Base-by-base conservation (phyloP, 2,329 filamentous ascomycete genomes). In the Arthroderma sp. region DNA sequence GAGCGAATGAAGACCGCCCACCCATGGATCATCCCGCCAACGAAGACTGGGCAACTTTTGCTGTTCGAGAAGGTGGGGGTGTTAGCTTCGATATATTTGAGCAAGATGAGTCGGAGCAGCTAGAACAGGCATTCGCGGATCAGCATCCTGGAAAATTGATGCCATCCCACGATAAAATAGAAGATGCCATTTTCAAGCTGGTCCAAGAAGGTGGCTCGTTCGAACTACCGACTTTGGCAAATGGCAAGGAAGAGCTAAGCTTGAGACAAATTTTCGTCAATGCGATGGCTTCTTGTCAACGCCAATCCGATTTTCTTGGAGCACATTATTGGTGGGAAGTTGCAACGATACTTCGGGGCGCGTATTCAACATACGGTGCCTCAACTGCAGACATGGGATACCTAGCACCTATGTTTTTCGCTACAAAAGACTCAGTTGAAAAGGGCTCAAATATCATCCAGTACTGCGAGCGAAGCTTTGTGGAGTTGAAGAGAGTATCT, bases 291-390 rank as follows among this genome's bases (percentile, higher is more conserved):
- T 82, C 85, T 58, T 87, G 84, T 45, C 79, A 84, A 53, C 78
- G 82, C 27, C 78, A 83, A 49, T 83, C 83, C 0, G 85, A 94
- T 58, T 94, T 87, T 55, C 78, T 91, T 41, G 81, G 81, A 29
- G 83, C 85, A 1, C 85, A 93, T 53, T 73, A 85, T 42, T 94
- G 89, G 67, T 89, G 84, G 79, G 83, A 81, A 58, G 87, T 85
- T 0, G 67, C 89, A 29, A 78, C 84, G 48, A 81, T 86, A 49
- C 72, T 94, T 11, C 77, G 78, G 28, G 42, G 53, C 73, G 72
- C 44, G 62, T 83, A 45, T 70, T 68, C 36, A 80, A 75, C 10
- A 68, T 74, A 5, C 80, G 72, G 6, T 47, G 34, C 50, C 45
- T 61, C 43, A 62, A 74, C 44, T 73, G 86, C 57, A 77, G 83